Base-by-base conservation (phyloP, 208 protist genomes). In the Wallacemonas sp. region DNA sequence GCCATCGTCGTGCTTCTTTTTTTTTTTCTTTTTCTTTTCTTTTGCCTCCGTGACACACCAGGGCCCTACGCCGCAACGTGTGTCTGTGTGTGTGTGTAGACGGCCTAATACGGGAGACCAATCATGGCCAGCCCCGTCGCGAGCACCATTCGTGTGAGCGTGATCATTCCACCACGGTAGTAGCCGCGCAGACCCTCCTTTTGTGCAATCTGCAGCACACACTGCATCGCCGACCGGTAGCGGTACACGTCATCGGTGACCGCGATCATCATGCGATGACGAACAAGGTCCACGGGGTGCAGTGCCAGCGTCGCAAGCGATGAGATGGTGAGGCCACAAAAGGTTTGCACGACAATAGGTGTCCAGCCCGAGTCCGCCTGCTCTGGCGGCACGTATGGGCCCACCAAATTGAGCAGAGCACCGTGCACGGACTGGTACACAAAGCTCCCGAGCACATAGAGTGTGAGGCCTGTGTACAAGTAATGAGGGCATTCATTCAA, bases 191-290 rank as follows among this genome's bases (percentile, higher is more conserved):
- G 26, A 11, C 89, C 89, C 59, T 95, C 86, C 38, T 71, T 70
- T 39, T 77, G 64, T 54, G 80, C 60, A 36, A 95, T 82, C n/a
- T 71, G 47, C 30, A 49, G 46, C n/a, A 82, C 59, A 36, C 89
- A 95, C 53, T 85, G 63, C 72, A 77, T 68, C 34, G 68, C 63
- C 1, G 78, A 86, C 2, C 36, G 19, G 61, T 95, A 95, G 0
- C 84, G 86, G 21, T 85, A 68, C 14, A 66, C 28, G 42, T 88
- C 82, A 56, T 86, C 74, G 49, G 82, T 91, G 3, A 81, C 84
- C 8, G 86, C 82, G 17, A 92, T 76, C 89, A 95, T 95, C 81
- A 91, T 82, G 24, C 89, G 83, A 26, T 80, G 85, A 33, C 89
- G 72, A 33, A 95, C 74, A 2, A 90, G 69, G 42, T 92, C 89